Percentiles rank a stretch among this genome's conserved stretches.
These are phyloP conservation scores for Raddia guianensis DNA, from an alignment of 176 grass and related monocot genomes.

Conservation along the genomic window DNA sequence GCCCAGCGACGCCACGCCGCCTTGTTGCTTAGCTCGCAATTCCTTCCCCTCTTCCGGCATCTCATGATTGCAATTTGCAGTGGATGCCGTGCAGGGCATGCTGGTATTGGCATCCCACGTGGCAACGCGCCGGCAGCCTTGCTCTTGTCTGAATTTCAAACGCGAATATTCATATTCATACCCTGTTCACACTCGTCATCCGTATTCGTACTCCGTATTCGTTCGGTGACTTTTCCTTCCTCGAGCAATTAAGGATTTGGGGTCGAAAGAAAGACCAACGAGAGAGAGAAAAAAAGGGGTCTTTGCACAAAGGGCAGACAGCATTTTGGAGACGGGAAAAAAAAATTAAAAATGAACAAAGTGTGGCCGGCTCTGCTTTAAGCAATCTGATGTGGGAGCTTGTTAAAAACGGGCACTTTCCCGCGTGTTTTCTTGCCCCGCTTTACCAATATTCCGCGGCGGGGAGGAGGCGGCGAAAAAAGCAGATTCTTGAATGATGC, in stretches of 20 bases:
- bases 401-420: constrained; percentile 46
- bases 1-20: neutral
- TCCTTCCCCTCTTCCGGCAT: constrained; percentile 32
- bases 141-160: constrained; percentile 53
- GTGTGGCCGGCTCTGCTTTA: constrained; percentile 38
- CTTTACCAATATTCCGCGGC: constrained; percentile 55
- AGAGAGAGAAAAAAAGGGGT: neutral
- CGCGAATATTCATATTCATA: constrained; percentile 41
- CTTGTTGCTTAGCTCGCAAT: constrained; percentile 19
- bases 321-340: constrained; percentile 24
- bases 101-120: constrained; percentile 27
- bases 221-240: no score
- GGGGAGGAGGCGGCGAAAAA: neutral
- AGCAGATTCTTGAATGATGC: constrained; percentile 68
- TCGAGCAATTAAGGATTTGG: no score
- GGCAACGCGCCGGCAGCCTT: neutral
- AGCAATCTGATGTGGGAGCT: constrained; percentile 35
- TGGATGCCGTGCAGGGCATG: constrained; percentile 9
- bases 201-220: no score
- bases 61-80: constrained; percentile 45
- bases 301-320: constrained; percentile 30
- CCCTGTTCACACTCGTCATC: neutral
- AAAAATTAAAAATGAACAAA: constrained; percentile 53
- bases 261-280: no score
- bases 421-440: constrained; percentile 39